Evolutionary conservation across 768 basidiomycete species (phyloP).

Genomic region (Psilocybe azurescens): DNA sequence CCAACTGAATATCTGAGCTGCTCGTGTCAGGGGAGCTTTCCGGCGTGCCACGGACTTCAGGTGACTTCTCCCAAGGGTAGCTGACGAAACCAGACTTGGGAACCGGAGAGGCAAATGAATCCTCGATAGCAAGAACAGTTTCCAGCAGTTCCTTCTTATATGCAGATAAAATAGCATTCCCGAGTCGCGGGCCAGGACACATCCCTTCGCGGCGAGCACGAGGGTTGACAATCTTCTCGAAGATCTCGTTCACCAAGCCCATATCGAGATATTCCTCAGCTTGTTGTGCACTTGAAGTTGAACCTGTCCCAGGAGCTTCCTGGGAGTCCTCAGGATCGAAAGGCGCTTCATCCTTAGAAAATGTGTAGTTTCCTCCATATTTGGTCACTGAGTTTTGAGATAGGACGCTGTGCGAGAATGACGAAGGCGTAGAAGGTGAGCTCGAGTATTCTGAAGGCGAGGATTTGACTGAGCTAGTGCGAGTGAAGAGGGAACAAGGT

Average conservation of each 20-base stretch:
- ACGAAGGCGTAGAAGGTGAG: not conserved
- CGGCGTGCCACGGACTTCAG: not conserved
- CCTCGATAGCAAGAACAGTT: not conserved
- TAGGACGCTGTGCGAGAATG: not conserved
- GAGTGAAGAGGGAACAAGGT: not conserved
- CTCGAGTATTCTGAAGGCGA: not conserved
- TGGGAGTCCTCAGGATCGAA: not conserved
- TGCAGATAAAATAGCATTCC: not conserved
- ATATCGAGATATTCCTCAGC: not conserved
- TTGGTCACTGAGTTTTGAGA: not conserved
- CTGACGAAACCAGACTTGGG: not conserved
- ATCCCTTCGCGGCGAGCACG: not conserved
- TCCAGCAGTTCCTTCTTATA: not conserved
- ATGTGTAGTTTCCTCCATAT: not conserved
- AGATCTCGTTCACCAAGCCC: not conserved
- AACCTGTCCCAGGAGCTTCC: not conserved
- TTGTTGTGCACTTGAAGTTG: not conserved
- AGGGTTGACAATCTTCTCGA: not conserved
- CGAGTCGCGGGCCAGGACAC: not conserved
- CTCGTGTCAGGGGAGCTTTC: not conserved
- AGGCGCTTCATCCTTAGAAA: not conserved
- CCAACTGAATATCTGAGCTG: not conserved
- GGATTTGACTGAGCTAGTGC: not conserved
- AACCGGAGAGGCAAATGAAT: not conserved
- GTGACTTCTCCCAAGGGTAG: not conserved